Base-by-base conservation (phyloP, 1,284 basidiomycete genomes). In the Fomitopsis palustris region DNA sequence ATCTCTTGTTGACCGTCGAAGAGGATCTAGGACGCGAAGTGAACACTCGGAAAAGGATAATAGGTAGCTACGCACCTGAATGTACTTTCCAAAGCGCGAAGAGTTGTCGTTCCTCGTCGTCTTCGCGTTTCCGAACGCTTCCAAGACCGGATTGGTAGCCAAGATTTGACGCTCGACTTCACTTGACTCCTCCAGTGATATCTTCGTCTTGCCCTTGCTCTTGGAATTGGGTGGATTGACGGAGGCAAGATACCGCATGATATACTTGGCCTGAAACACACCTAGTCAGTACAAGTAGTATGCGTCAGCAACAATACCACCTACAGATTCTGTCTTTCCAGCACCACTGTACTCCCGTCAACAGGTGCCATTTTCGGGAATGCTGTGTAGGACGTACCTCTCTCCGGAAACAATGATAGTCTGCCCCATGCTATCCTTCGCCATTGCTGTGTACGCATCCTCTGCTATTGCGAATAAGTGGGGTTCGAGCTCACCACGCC, bases 341-440 rank as follows among this genome's bases (percentile, higher is more conserved):
- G 97, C 97, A 77, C 97, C 97, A 82, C 93, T 96, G 45, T 10
- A n/a, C 12, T 6, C 45, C 16, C 4, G 45, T 47, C 21, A 62
- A 9, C 56, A 41, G 54, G 47, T 42, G 21, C 55, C 61, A 62
- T 53, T 53, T 53, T n/a, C 47, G 60, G 54, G n/a, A 54, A 62
- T 35, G 39, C 21, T 57, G 23, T 56, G 53, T 54, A 21, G 58
- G 57, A 75, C 81, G 65, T 70, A 95, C 93, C 93, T 96, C 78
- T 99, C 97, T 69, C 97, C 97, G 54, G 94, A 96, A 62, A 99
- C 97, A 65, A 99, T 98, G 71, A 99, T 98, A 5, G 97, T 99
- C 77, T 99, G 97, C 64, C 98, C 96, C 70, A 88, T 92, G 39
- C 88, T 87, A 67, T 98, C 96, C 70, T 91, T 92, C 59, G 93